Evolutionary conservation across 805 yeast species (phyloP).

Genomic region (Suhomyces pyralidae): DNA sequence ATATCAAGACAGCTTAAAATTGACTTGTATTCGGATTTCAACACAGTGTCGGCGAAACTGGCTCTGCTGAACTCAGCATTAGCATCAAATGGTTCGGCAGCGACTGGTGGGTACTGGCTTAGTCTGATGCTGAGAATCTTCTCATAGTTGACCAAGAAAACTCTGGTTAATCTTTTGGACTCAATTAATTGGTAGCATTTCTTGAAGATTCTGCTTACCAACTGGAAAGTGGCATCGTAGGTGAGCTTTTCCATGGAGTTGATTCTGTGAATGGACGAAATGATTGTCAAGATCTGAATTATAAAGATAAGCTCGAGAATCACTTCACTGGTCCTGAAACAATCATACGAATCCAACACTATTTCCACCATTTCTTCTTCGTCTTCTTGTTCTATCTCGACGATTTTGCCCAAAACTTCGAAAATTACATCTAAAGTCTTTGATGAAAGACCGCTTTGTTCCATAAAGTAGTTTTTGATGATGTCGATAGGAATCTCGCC

Average conservation of each 20-base stretch:
- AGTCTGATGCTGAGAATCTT: slow-evolving; percentile 35
- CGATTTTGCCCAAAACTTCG: slow-evolving; percentile 21
- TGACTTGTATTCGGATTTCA: slow-evolving; percentile 54
- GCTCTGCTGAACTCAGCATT: slow-evolving; percentile 14
- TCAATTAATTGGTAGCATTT: slow-evolving; percentile 64
- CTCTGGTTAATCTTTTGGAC: slow-evolving; percentile 44
- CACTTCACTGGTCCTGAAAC: slow-evolving; percentile 55
- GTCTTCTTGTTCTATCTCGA: slow-evolving; percentile 29
- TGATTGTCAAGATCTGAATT: slow-evolving; percentile 48
- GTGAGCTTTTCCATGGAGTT: slow-evolving; percentile 16
- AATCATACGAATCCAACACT: slow-evolving; percentile 58
- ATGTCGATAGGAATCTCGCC: slow-evolving; percentile 62
- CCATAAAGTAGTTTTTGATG: slow-evolving; percentile 37
- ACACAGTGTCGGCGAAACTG: slow-evolving; percentile 53
- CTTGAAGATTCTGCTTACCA: slow-evolving; percentile 51
- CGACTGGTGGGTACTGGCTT: slow-evolving; percentile 46
- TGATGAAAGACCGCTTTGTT: slow-evolving; percentile 15
- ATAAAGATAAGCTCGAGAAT: slow-evolving; percentile 56
- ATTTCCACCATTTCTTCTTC: slow-evolving; percentile 42
- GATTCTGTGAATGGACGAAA: slow-evolving; percentile 22
- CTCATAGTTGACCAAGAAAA: slow-evolving; percentile 26
- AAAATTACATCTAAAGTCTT: slow-evolving; percentile 36
- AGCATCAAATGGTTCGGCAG: slow-evolving; percentile 17
- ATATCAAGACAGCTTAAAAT: slow-evolving; percentile 39
- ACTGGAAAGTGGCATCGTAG: slow-evolving; percentile 20